Evolutionary conservation across 345 rosid genomes (phyloP).

Genomic region (Physaria fendleri): DNA sequence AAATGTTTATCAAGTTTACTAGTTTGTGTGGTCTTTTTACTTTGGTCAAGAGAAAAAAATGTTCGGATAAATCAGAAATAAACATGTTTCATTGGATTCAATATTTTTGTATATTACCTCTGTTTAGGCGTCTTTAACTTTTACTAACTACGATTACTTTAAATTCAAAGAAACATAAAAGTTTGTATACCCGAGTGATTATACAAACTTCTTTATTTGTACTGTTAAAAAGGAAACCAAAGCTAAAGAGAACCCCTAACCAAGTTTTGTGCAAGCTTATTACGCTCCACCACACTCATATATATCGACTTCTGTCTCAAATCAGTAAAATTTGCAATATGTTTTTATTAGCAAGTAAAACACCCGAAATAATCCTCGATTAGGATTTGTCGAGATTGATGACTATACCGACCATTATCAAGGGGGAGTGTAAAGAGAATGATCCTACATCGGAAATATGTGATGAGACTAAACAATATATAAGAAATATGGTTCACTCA

Average conservation of each 20-base stretch:
- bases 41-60: not conserved
- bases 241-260: conserved; percentile 13
- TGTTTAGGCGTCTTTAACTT: conserved; percentile 13
- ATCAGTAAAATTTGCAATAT: conserved; percentile 9
- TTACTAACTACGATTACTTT: conserved; percentile 3
- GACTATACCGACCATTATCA: too few relatives aligned
- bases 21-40: not conserved
- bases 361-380: too few relatives aligned
- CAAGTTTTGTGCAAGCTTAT: conserved; percentile 5
- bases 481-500: too few relatives aligned
- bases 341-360: conserved; percentile 1
- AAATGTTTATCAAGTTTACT: not conserved
- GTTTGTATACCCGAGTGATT: not conserved
- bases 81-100: not conserved
- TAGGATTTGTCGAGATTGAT: too few relatives aligned
- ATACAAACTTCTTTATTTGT: conserved; percentile 9
- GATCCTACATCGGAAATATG: too few relatives aligned
- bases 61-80: conserved; percentile 1
- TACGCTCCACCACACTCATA: not conserved
- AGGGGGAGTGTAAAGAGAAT: too few relatives aligned
- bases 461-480: too few relatives aligned
- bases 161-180: not conserved
- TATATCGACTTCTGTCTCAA: not conserved
- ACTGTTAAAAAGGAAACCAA: conserved; percentile 1
- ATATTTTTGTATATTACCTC: conserved; percentile 1